Base-by-base conservation (phyloP, 2,329 filamentous ascomycete species). In the Tolypocladium endophyticum region DNA sequence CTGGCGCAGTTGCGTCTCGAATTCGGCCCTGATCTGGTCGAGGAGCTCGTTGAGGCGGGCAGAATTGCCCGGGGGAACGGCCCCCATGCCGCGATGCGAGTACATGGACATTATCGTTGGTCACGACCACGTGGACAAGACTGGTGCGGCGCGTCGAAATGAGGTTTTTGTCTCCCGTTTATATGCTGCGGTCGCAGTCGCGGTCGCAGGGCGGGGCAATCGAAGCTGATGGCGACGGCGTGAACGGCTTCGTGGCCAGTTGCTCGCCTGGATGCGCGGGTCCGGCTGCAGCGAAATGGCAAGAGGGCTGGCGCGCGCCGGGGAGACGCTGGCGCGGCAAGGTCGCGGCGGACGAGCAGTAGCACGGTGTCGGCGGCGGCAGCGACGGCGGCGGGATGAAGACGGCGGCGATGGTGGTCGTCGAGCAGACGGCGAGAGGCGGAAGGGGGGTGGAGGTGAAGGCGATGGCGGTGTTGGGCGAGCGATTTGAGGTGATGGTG, bases 11-110 rank as follows among this genome's bases (percentile, higher is more conserved):
- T 95, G 89, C 62, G 82, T 87, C 66, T 97, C 93, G 67, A 97
- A 97, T 76, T 99, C 94, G 70, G 85, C 83, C 71, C 93, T 87
- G 68, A 99, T 85, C 73, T 92, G 88, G 60, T 97, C 93, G 70
- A 99, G 82, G 64, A 97, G 85, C 80, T 99, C 93, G 66, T 89
- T 91, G 68, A 97, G 81, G 66, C 94, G 91, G 67, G 78, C 82
- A 57, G 74, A 74, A 66, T 77, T 81, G 63, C 72, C 73, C 33
- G 76, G 77, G 76, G 89, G 87, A 65, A 85, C 87, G 65, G 80
- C 83, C 65, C 86, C 87, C 83, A 95, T 88, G 73, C 87, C 88
- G 72, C 90, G 90, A 80, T 95, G 92, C 69, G 89, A 89, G 76
- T 96, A 96, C 91, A 97, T 96, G 59, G 84, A 85, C 83, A 86